Conservation (phyloP, 169 alveolate genomes). For the Plasmodium gaboni region DNA sequence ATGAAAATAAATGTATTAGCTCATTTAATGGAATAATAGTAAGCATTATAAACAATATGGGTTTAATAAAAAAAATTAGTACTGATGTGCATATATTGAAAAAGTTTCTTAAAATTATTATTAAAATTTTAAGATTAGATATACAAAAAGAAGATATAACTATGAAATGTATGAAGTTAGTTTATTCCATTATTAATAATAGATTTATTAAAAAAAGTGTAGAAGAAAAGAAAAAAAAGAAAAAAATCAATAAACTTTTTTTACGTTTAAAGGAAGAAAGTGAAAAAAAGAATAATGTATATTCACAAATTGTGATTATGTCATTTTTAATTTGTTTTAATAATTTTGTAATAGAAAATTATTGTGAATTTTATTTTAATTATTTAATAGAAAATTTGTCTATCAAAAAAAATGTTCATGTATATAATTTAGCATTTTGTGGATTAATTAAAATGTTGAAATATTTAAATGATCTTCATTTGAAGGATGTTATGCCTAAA, state of each 20-base stretch:
- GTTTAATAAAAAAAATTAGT: slow-evolving; percentile 56
- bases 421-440: slow-evolving; percentile 59
- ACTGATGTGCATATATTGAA: slow-evolving; percentile 34
- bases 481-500: slow-evolving; percentile 12
- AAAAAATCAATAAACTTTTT: slow-evolving; percentile 28
- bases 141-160: slow-evolving; percentile 70
- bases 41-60: slow-evolving; percentile 41
- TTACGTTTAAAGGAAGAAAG: slow-evolving; percentile 50
- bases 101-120: slow-evolving; percentile 55
- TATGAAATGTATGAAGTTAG: slow-evolving; percentile 66
- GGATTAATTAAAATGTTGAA: slow-evolving; percentile 63
- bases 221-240: slow-evolving; percentile 7
- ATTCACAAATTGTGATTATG: slow-evolving; percentile 49
- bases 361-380: slow-evolving; percentile 47
- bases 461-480: slow-evolving; percentile 1
- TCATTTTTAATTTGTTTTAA: slow-evolving; percentile 56
- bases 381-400: slow-evolving; percentile 52
- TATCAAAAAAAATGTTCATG: slow-evolving; percentile 69
- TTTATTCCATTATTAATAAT: slow-evolving; percentile 53
- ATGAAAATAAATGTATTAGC: slow-evolving; percentile 70
- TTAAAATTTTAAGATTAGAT: slow-evolving; percentile 61
- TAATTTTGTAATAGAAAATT: slow-evolving; percentile 42
- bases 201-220: slow-evolving; percentile 48
- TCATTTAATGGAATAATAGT: slow-evolving; percentile 49
- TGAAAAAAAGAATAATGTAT: slow-evolving; percentile 69